Conservation (phyloP, 495 filamentous ascomycete genomes). For the Chlorociboria aeruginascens region DNA sequence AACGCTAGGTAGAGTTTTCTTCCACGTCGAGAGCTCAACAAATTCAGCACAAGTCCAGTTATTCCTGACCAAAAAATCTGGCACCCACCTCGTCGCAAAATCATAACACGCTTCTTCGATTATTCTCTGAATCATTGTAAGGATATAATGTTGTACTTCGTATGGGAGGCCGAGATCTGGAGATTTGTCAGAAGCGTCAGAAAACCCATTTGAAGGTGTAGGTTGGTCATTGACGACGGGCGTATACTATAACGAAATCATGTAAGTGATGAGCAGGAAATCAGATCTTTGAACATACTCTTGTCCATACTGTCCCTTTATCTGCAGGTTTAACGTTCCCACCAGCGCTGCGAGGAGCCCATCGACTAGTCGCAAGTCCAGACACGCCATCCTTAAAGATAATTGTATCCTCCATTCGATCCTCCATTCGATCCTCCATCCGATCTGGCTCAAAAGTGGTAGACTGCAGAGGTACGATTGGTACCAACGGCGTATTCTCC, state of each 20-base stretch:
- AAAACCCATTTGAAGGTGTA: neutral
- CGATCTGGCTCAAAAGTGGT: neutral
- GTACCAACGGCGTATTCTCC: neutral
- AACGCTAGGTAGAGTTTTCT: constrained; percentile 8
- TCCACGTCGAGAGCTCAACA: constrained; percentile 30
- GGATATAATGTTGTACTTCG: constrained; percentile 27
- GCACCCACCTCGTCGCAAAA: constrained; percentile 25
- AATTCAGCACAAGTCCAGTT: constrained; percentile 27
- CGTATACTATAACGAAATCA: neutral
- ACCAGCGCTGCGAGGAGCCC: constrained; percentile 12
- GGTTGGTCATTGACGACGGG: neutral
- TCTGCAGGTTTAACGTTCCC: neutral
- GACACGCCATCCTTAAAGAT: neutral
- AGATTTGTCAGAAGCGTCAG: neutral
- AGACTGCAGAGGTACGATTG: neutral
- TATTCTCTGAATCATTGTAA: constrained; percentile 25
- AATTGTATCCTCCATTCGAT: neutral
- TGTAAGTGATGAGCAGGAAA: neutral
- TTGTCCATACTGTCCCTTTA: constrained; percentile 7
- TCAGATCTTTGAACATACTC: constrained; percentile 1
- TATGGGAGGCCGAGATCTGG: constrained; percentile 27
- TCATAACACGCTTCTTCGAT: constrained; percentile 32
- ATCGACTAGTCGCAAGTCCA: constrained; percentile 13
- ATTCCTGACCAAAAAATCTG: constrained; percentile 19
- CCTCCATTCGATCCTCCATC: neutral